Percentiles rank a stretch among this genome's conserved stretches.
phyloP scores from a whole-genome alignment of 1,284 basidiomycete species.

The Mycena sp. region DNA sequence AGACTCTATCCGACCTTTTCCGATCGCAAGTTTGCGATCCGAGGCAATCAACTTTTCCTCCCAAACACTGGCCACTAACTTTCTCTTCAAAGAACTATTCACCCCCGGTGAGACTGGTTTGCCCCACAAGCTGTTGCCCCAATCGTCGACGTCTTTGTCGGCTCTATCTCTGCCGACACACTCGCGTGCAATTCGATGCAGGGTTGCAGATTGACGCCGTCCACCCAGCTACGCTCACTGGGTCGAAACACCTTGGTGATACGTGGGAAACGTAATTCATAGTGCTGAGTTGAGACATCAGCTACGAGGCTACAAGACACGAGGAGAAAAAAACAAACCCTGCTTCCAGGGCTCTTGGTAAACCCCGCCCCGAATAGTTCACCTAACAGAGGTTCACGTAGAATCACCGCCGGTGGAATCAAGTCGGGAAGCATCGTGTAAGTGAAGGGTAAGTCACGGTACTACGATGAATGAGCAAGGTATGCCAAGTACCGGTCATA shows the following conservation, averaged over 20 bases:
- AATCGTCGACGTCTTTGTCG: slow-evolving; percentile 47
- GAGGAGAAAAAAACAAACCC: slow-evolving; percentile 52
- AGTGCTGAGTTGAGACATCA: slow-evolving; percentile 57
- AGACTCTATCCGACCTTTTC: slow-evolving; percentile 23
- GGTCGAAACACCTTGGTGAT: slow-evolving; percentile 72
- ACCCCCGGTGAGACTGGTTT: slow-evolving; percentile 48
- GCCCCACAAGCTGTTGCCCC: slow-evolving; percentile 50
- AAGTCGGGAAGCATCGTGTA: slow-evolving; percentile 59
- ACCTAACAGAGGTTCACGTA: slow-evolving; percentile 71
- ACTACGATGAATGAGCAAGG: slow-evolving; percentile 11
- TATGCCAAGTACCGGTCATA: neutral
- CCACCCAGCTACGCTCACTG: slow-evolving; percentile 69
- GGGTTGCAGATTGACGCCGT: slow-evolving; percentile 57
- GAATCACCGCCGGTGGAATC: slow-evolving; percentile 63
- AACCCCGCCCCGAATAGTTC: slow-evolving; percentile 87
- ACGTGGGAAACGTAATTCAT: slow-evolving; percentile 86
- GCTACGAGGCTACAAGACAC: neutral
- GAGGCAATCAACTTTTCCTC: slow-evolving; percentile 41
- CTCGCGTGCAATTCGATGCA: slow-evolving; percentile 61
- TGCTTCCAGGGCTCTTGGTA: slow-evolving; percentile 65
- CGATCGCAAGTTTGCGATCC: slow-evolving; percentile 8
- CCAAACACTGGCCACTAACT: slow-evolving; percentile 45
- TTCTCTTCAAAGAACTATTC: slow-evolving; percentile 45
- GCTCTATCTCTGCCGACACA: slow-evolving; percentile 59
- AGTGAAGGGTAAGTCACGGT: slow-evolving; percentile 56